Evolutionary conservation across 2,329 filamentous ascomycete genomes (phyloP).

Genomic region (Neofusicoccum cordaticola): DNA sequence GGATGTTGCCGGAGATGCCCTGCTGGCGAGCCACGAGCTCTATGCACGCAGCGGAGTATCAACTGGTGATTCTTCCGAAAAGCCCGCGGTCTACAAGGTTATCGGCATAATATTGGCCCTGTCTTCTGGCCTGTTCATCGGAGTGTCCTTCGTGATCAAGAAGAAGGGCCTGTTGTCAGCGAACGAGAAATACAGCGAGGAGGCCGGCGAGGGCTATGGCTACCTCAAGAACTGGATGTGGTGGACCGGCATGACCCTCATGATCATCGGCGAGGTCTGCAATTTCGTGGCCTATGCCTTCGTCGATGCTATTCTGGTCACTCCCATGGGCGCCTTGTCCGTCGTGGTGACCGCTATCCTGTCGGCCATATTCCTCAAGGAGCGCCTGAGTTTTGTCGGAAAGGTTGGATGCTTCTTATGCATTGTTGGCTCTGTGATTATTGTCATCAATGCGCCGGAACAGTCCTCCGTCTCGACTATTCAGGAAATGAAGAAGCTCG

Average conservation of each 20-base stretch:
- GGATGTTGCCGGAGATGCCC: constrained; percentile 40
- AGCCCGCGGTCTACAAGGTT: constrained; percentile 68
- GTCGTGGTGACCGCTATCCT: constrained; percentile 90
- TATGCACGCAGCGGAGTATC: constrained; percentile 44
- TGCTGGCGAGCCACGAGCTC: constrained; percentile 43
- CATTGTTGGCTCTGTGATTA: constrained; percentile 88
- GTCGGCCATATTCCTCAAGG: constrained; percentile 92
- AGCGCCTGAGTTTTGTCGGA: constrained; percentile 89
- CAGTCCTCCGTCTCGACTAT: constrained; percentile 83
- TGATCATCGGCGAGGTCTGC: constrained; percentile 95
- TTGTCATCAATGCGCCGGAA: constrained; percentile 87
- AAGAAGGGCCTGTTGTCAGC: constrained; percentile 88
- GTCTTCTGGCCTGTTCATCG: constrained; percentile 87
- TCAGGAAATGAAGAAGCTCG: constrained; percentile 86
- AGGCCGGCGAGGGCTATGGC: constrained; percentile 92
- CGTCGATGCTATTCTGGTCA: constrained; percentile 93
- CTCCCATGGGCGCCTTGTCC: constrained; percentile 78
- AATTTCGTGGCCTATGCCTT: constrained; percentile 98
- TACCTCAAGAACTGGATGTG: constrained; percentile 94
- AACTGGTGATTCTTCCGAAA: constrained; percentile 26
- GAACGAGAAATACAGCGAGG: constrained; percentile 94
- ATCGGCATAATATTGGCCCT: constrained; percentile 84
- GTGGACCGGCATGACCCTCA: constrained; percentile 94
- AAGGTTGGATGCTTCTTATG: constrained; percentile 96
- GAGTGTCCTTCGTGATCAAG: constrained; percentile 91